Conservation (phyloP, 225 moss, liverwort and hornwort species). For the Anthoceros angustus region DNA sequence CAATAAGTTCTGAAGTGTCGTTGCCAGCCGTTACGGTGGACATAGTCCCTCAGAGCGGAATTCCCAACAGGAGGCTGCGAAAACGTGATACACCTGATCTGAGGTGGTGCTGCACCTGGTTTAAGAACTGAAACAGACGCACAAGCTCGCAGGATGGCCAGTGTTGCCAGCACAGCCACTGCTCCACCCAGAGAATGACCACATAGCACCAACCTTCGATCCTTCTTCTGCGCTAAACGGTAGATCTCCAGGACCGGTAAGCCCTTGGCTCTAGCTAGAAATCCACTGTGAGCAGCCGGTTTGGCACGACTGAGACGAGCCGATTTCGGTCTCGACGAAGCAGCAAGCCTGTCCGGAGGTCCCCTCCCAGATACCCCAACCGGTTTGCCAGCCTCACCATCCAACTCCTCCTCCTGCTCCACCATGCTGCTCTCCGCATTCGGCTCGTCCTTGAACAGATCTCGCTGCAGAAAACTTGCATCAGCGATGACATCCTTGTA, state of each 20-base stretch:
- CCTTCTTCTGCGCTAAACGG: slow-evolving; percentile 77
- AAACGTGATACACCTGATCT: slow-evolving; percentile 95
- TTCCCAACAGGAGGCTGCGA: slow-evolving; percentile 99
- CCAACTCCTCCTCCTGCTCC: slow-evolving; percentile 36
- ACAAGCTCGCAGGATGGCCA: slow-evolving; percentile 72
- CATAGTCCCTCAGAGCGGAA: slow-evolving; percentile 83
- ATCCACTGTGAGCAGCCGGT: slow-evolving; percentile 90
- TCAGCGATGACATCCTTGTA: slow-evolving; percentile 93
- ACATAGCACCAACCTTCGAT: slow-evolving; percentile 82
- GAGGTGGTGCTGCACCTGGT: slow-evolving; percentile 45
- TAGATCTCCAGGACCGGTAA: slow-evolving; percentile 91
- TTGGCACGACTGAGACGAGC: slow-evolving; percentile 28
- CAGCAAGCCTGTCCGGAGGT: neutral
- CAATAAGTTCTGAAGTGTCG: slow-evolving; percentile 90
- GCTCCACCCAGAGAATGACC: slow-evolving; percentile 99
- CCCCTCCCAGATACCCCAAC: neutral
- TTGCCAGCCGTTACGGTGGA: slow-evolving; percentile 89
- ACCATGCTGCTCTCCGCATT: slow-evolving; percentile 24
- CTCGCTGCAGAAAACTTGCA: slow-evolving; percentile 78
- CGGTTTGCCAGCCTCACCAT: slow-evolving; percentile 17
- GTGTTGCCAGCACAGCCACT: slow-evolving; percentile 87
- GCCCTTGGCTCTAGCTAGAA: slow-evolving; percentile 67
- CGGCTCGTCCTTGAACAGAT: slow-evolving; percentile 50
- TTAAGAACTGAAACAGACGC: slow-evolving; percentile 56
- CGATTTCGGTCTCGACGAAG: neutral